phyloP scores from a whole-genome alignment of 768 basidiomycete genomes.

The Collybia sordida region DNA sequence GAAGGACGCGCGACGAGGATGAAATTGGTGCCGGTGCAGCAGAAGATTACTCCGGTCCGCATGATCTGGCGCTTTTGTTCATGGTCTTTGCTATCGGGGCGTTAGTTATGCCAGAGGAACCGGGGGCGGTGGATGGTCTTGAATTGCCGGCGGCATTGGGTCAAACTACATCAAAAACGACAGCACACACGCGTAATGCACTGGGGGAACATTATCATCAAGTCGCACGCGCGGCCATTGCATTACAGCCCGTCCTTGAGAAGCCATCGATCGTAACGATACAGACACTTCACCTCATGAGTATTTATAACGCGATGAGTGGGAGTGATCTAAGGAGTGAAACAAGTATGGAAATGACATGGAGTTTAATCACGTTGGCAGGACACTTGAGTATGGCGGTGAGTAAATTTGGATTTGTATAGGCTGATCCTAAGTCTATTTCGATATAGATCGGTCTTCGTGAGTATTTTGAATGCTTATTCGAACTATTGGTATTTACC shows the following conservation, averaged over 20 bases:
- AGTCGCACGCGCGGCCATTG: slow-evolving; percentile 62
- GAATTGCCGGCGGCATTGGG: neutral
- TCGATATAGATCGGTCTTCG: slow-evolving; percentile 59
- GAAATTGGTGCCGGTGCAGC: too few species aligned
- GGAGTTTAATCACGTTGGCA: slow-evolving; percentile 65
- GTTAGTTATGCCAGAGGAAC: slow-evolving; percentile 35
- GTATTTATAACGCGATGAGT: slow-evolving; percentile 71
- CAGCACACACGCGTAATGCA: slow-evolving; percentile 15
- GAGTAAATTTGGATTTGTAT: slow-evolving; percentile 20
- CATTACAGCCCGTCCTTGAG: slow-evolving; percentile 67
- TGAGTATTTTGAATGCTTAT: slow-evolving; percentile 31
- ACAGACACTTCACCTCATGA: slow-evolving; percentile 66
- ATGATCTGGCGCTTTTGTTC: slow-evolving; percentile 50
- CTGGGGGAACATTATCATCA: slow-evolving; percentile 68
- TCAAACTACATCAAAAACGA: neutral
- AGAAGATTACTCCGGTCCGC: slow-evolving; percentile 42
- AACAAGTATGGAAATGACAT: slow-evolving; percentile 72
- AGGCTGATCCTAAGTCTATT: too few species aligned
- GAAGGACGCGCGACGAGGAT: neutral
- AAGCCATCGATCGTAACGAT: slow-evolving; percentile 71
- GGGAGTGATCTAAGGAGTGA: slow-evolving; percentile 60
- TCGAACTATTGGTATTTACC: neutral
- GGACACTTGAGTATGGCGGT: slow-evolving; percentile 67
- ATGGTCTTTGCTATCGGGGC: slow-evolving; percentile 54
- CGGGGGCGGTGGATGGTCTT: neutral